Evolutionary conservation across 164 flowering plant genomes (phyloP).

Genomic region (grape (Vitis vinifera)): DNA sequence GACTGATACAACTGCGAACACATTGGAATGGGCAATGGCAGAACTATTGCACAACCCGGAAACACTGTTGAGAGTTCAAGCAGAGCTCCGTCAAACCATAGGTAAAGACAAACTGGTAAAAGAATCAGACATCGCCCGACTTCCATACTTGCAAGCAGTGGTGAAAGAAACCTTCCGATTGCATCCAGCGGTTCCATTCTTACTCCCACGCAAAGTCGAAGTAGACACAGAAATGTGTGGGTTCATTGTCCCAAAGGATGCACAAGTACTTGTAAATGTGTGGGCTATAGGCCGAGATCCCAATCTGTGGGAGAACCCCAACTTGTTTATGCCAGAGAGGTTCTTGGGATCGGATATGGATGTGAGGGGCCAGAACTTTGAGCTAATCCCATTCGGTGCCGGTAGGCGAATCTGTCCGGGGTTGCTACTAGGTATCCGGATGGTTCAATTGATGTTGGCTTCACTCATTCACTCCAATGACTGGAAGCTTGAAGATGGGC

Average conservation of each 20-base stretch:
- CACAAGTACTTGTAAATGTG: conserved; percentile 19
- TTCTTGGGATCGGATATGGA: too few species aligned
- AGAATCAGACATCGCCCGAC: conserved; percentile 32
- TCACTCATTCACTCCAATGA: conserved; percentile 18
- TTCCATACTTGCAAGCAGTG: conserved; percentile 30
- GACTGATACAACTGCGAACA: conserved; percentile 38
- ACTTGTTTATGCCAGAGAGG: too few species aligned
- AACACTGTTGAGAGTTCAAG: conserved; percentile 13
- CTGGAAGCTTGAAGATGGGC: background rate
- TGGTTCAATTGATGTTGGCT: conserved; percentile 22
- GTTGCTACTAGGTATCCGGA: conserved; percentile 13
- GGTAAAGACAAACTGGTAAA: conserved; percentile 26
- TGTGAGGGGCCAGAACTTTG: too few species aligned
- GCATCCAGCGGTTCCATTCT: conserved; percentile 37
- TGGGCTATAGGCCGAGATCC: conserved; percentile 30
- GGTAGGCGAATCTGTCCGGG: conserved; percentile 30
- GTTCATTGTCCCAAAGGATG: conserved; percentile 12
- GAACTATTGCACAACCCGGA: conserved; percentile 28
- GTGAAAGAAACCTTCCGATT: conserved; percentile 40
- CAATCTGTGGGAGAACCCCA: conserved; percentile 11
- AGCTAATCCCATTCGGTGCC: conserved; percentile 21
- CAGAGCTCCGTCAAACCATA: conserved; percentile 30
- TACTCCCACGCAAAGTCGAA: conserved; percentile 27
- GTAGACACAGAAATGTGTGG: conserved; percentile 7
- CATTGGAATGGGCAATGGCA: conserved; percentile 42